Base-by-base conservation (phyloP, 352 stramenopile species). In the Phytophthora aleatoria region DNA sequence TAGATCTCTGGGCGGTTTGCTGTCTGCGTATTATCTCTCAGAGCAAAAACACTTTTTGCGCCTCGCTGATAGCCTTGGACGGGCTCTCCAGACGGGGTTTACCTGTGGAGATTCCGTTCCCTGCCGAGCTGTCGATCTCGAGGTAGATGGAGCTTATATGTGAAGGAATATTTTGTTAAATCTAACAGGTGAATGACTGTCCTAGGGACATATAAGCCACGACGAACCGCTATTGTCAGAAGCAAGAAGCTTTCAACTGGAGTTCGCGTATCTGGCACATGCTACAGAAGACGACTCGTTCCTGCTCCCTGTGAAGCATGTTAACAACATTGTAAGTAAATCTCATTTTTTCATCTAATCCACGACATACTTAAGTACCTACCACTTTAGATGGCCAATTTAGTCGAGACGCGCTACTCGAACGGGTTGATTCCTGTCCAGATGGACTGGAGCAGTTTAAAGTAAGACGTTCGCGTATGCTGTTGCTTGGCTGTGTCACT, bases 181-280 rank as follows among this genome's bases (percentile, higher is more conserved):
- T 39, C 33, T 58, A n/a, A 62, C 27, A 0, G 5, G 11, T 26
- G 16, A 38, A 16, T 56, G 60, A 44, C 16, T 70, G 26, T 28
- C 53, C n/a, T 41, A 79, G 71, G 35, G 20, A 7, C 16, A 61
- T 12, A 1, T 36, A 5, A 64, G 56, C 20, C 50, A 51, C n/a
- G 39, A 39, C 3, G 63, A 63, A 13, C 73, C 76, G 7, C 70
- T 67, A 5, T 58, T 91, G 20, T 74, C 83, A 0, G 83, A 89
- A 36, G 72, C 73, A 5, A 66, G 59, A 11, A 87, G 71, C 0
- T 88, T 93, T 58, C 80, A 89, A 49, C 73, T 93, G 15, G 85
- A 93, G 53, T 92, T 91, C 54, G 53, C 53, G 24, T 91, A 85
- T 42, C 51, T 93, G 1, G 50, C 69, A 6, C 55, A 77, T 9